Percentiles rank a stretch among this genome's conserved stretches.
phyloP scores from a whole-genome alignment of 2,329 filamentous ascomycete genomes.

The Aureobasidium melanogenum region DNA sequence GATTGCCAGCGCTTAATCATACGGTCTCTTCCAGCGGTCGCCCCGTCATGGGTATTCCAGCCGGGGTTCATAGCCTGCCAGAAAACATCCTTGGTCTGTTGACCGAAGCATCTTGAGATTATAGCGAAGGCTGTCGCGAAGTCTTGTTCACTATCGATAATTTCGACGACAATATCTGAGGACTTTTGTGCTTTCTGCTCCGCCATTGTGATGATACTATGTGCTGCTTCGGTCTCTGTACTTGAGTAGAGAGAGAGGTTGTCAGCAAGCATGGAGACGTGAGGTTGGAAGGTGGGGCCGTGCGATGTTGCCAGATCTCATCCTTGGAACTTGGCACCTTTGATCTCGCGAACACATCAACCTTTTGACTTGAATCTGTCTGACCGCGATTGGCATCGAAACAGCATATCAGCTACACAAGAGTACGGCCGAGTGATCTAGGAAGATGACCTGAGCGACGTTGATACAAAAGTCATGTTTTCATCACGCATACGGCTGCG shows the following conservation, averaged over 20 bases:
- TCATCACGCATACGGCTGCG: too few species aligned
- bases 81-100: conserved; percentile 42
- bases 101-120: conserved; percentile 39
- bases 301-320: conserved; percentile 4
- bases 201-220: neutral
- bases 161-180: neutral
- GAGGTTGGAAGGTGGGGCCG: neutral
- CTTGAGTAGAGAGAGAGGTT: neutral
- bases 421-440: too few species aligned
- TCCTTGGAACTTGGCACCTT: neutral
- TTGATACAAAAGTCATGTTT: too few species aligned
- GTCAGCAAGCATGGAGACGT: neutral
- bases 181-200: neutral
- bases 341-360: neutral
- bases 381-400: too few species aligned
- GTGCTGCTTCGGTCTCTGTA: too few species aligned
- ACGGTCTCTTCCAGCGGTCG: conserved; percentile 27
- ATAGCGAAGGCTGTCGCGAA: conserved; percentile 16
- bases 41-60: conserved; percentile 45
- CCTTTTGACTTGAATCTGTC: neutral
- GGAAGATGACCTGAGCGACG: too few species aligned
- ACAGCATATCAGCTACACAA: too few species aligned
- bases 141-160: conserved; percentile 6
- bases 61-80: conserved; percentile 46
- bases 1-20: conserved; percentile 36